Percentiles rank a stretch among this genome's conserved stretches.
Evolutionary conservation across 2,329 filamentous ascomycete species (phyloP).

Genomic region (Neurospora sp.): DNA sequence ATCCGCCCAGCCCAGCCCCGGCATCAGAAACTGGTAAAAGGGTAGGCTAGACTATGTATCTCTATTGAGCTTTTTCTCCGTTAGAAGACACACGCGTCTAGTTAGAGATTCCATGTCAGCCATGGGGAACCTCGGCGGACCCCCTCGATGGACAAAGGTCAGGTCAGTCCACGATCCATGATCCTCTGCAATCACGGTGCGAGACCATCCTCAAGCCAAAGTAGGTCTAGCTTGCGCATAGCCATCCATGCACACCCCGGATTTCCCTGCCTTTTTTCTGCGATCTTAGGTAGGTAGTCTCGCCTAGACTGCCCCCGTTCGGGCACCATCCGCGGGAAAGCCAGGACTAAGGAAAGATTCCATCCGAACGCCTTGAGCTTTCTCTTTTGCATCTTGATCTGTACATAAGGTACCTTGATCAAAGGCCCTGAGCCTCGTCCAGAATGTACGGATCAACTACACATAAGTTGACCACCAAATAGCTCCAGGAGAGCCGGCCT

Average conservation of each 20-base stretch:
- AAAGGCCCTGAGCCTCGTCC: too few species aligned
- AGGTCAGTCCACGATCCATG: background rate
- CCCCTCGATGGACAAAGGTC: too few species aligned
- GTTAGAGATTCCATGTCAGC: background rate
- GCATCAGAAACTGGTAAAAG: background rate
- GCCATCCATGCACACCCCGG: background rate
- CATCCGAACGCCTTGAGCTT: background rate
- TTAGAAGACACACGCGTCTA: background rate
- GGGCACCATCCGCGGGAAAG: background rate
- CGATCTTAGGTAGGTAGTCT: background rate
- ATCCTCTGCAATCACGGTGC: background rate
- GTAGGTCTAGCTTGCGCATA: background rate
- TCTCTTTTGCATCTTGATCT: too few species aligned
- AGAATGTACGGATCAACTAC: too few species aligned
- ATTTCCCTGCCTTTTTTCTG: background rate
- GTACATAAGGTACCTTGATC: too few species aligned
- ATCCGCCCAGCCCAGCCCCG: background rate
- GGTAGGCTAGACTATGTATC: background rate
- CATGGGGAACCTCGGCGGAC: background rate
- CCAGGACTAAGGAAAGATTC: too few species aligned
- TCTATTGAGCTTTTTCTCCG: background rate
- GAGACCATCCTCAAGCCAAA: background rate
- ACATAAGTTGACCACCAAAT: too few species aligned
- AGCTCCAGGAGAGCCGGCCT: too few species aligned
- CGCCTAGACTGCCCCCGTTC: background rate